Conservation (phyloP, 805 yeast genomes). For the Candida tallmaniae region DNA sequence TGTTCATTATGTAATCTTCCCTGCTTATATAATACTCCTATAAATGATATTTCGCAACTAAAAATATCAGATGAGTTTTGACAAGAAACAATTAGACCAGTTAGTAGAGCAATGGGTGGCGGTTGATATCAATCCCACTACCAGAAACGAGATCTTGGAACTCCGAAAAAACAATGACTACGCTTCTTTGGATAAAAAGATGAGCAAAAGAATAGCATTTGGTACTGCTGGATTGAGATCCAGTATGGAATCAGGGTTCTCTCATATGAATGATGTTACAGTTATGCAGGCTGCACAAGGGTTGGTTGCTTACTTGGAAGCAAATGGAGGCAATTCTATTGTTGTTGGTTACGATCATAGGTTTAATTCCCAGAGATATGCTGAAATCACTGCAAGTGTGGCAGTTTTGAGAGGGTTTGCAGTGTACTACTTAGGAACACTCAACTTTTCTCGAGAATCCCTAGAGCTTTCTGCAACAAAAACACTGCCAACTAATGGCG, state of each 20-base stretch:
- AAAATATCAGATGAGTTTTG: neutral
- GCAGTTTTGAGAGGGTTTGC: conserved; percentile 64
- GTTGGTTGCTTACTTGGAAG: conserved; percentile 46
- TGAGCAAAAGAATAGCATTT: conserved; percentile 63
- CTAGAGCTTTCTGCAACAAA: conserved; percentile 4
- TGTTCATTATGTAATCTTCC: no score
- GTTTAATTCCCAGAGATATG: conserved; percentile 72
- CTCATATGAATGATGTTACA: conserved; percentile 84
- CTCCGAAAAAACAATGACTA: conserved; percentile 37
- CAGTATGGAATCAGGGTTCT: conserved; percentile 86
- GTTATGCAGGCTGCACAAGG: conserved; percentile 90
- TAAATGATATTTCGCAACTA: no score
- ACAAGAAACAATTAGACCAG: conserved; percentile 11
- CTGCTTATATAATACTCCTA: no score
- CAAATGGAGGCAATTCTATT: conserved; percentile 27
- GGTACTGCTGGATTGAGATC: conserved; percentile 95
- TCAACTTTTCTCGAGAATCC: conserved; percentile 27
- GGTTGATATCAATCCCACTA: conserved; percentile 35
- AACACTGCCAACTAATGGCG: conserved; percentile 1
- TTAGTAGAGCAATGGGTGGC: conserved; percentile 33
- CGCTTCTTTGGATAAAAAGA: conserved; percentile 45
- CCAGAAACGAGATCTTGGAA: conserved; percentile 51
- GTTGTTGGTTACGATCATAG: conserved; percentile 94
- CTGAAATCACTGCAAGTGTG: conserved; percentile 70
- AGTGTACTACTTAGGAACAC: conserved; percentile 56